phyloP scores from a whole-genome alignment of 768 basidiomycete species.

The Trichaptum fuscoviolaceum region DNA sequence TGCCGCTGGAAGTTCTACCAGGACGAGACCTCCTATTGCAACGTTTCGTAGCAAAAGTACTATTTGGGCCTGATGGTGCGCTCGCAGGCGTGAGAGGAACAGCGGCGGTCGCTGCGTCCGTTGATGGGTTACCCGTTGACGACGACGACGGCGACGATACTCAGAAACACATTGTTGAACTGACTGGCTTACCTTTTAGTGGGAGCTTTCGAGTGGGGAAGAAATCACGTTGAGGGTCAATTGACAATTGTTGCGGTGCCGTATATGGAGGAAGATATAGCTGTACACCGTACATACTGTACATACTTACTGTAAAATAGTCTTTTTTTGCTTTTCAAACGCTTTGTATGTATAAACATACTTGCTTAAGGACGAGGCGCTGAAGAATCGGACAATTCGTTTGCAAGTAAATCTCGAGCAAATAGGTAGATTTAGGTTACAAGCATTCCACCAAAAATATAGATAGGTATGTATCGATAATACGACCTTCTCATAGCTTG shows the following conservation, averaged over 20 bases:
- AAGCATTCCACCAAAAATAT: not conserved
- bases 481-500: constrained; percentile 29
- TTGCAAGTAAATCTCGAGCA: not conserved
- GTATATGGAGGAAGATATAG: no score
- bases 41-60: constrained; percentile 71
- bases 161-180: constrained; percentile 41
- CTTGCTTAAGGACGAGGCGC: no score
- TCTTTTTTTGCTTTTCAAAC: not conserved
- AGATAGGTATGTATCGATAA: not conserved
- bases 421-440: not conserved
- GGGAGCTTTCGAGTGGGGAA: constrained; percentile 65
- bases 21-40: constrained; percentile 75
- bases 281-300: no score
- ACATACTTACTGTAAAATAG: not conserved
- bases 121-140: constrained; percentile 56
- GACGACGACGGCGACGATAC: constrained; percentile 27
- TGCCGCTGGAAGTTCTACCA: constrained; percentile 72
- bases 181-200: constrained; percentile 59
- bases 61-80: constrained; percentile 57
- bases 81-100: constrained; percentile 62
- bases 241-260: not conserved
- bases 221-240: constrained; percentile 26
- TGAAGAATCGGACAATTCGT: not conserved
- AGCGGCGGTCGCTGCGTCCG: constrained; percentile 52
- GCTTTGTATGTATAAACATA: not conserved